Percentiles rank a stretch among this genome's conserved stretches.
Conservation (phyloP, 2,329 filamentous ascomycete genomes). For the Celoporthe dispersa region DNA sequence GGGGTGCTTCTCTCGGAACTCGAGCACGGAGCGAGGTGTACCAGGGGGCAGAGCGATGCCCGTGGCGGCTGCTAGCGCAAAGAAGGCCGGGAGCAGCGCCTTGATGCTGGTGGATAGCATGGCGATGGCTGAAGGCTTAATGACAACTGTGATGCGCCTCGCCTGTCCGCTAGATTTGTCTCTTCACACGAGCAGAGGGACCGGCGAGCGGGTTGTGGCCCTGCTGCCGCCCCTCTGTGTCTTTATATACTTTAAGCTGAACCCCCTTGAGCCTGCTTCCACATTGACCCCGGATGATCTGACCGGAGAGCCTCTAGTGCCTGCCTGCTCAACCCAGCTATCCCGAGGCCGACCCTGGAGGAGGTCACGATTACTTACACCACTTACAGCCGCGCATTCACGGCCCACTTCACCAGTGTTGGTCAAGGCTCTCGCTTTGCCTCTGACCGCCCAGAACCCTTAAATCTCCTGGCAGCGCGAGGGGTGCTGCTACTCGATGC, state of each 20-base stretch:
- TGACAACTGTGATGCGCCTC: background rate
- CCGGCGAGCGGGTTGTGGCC: too few species aligned
- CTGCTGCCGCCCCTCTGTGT: background rate
- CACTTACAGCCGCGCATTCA: conserved; percentile 3
- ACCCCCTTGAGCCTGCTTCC: background rate
- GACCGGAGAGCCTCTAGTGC: conserved; percentile 1
- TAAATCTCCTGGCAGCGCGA: too few species aligned
- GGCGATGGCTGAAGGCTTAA: background rate
- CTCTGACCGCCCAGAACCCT: background rate
- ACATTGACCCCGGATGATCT: background rate
- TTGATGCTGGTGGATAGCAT: conserved; percentile 33
- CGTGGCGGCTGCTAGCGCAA: conserved; percentile 32
- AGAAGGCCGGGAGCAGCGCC: conserved; percentile 34
- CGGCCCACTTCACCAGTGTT: background rate
- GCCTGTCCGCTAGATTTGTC: background rate
- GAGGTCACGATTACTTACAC: background rate
- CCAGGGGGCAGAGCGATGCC: conserved; percentile 37
- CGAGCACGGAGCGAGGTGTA: conserved; percentile 41
- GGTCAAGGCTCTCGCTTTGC: background rate
- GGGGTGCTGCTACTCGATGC: background rate
- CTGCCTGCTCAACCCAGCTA: background rate
- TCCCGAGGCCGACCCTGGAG: conserved; percentile 13
- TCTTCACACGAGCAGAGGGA: background rate
- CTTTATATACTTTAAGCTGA: background rate
- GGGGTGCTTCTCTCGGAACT: conserved; percentile 46